These are phyloP conservation scores for Ceratocystis colombiana DNA, from an alignment of 2,329 filamentous ascomycete species.

Conservation along the genomic window DNA sequence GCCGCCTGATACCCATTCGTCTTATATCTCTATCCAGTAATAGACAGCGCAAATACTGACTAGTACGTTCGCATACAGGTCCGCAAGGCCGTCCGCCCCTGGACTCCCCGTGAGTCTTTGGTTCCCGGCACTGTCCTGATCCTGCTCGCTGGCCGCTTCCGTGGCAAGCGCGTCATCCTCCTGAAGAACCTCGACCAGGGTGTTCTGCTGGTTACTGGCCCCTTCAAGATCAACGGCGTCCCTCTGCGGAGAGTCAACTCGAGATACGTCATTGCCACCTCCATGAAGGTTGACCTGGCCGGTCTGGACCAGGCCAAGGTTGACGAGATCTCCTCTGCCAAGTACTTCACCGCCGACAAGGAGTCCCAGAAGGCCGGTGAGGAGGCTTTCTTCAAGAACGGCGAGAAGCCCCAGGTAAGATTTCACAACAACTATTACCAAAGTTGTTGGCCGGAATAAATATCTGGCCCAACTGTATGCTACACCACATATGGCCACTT, in stretches of 20 bases:
- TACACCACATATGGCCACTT: neutral
- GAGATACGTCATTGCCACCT: conserved; percentile 87
- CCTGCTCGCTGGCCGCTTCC: conserved; percentile 98
- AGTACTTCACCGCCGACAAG: conserved; percentile 98
- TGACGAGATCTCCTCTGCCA: conserved; percentile 60
- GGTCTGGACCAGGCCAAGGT: conserved; percentile 88
- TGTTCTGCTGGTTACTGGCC: conserved; percentile 96
- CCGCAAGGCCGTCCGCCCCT: conserved; percentile 85
- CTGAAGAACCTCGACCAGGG: conserved; percentile 96
- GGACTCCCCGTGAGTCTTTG: conserved; percentile 79
- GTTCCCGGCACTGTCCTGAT: conserved; percentile 94
- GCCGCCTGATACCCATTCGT: neutral
- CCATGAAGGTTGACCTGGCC: conserved; percentile 70
- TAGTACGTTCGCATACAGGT: conserved; percentile 46
- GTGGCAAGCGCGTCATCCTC: conserved; percentile 98
- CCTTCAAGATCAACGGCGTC: conserved; percentile 99
- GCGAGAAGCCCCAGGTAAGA: conserved; percentile 92
- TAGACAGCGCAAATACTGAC: conserved; percentile 23
- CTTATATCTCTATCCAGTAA: neutral
- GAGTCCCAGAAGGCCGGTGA: conserved; percentile 87
- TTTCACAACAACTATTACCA: conserved; percentile 9
- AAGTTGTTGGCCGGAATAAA: too few relatives aligned
- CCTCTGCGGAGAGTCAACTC: conserved; percentile 90
- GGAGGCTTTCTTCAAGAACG: conserved; percentile 99
- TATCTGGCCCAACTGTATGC: neutral